These are phyloP conservation scores for Phytopythium vexans DNA, from an alignment of 352 stramenopile species.

Conservation along the genomic window DNA sequence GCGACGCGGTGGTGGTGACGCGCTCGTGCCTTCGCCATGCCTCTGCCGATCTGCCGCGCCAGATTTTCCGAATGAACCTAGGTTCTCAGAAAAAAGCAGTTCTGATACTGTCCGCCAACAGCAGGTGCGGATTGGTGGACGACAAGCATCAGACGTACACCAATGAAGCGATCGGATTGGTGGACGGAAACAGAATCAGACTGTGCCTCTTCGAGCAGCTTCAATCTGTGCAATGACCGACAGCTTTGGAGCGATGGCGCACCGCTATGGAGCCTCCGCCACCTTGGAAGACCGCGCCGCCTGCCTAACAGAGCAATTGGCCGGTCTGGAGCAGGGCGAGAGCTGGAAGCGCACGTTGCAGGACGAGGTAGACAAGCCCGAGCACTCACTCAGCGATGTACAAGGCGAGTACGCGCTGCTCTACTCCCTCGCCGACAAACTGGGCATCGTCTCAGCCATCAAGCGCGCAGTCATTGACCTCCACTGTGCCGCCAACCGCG, in stretches of 20 bases:
- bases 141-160: neutral
- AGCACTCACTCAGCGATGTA: constrained; percentile 43
- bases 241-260: neutral
- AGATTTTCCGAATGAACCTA: neutral
- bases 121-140: too few species aligned
- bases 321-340: constrained; percentile 33
- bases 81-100: too few species aligned
- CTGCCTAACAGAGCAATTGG: constrained; percentile 46
- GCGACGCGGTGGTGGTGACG: too few species aligned
- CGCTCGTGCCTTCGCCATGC: neutral
- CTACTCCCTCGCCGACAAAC: constrained; percentile 48
- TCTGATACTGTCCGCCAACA: too few species aligned
- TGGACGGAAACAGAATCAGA: neutral
- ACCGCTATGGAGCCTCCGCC: constrained; percentile 9
- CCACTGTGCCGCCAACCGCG: constrained; percentile 39
- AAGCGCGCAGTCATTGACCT: constrained; percentile 62
- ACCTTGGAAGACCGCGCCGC: constrained; percentile 44
- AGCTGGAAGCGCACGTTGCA: constrained; percentile 57
- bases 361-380: constrained; percentile 39
- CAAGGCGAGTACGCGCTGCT: constrained; percentile 36
- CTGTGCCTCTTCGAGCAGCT: too few species aligned
- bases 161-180: neutral
- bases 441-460: constrained; percentile 42
- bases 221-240: neutral
- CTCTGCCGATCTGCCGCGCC: neutral